A percentile compares a stretch with the other conserved stretches of the same genome.
phyloP scores from a whole-genome alignment of 2,329 filamentous ascomycete species.

The Paracamarosporium sp. region DNA sequence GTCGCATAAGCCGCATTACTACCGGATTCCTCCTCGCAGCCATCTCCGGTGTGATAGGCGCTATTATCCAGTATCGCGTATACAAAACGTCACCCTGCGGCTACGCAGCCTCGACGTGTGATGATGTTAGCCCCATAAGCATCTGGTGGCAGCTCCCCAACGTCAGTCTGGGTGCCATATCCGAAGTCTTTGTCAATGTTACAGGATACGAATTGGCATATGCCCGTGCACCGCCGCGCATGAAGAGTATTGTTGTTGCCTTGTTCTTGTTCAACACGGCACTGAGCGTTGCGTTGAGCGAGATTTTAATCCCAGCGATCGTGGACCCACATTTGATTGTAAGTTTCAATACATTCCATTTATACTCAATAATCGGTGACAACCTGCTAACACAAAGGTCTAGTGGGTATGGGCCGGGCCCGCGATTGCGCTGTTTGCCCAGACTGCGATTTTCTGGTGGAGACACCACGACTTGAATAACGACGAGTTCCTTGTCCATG shows the following conservation, averaged over 20 bases:
- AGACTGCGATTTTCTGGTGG: slow-evolving; percentile 58
- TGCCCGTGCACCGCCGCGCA: slow-evolving; percentile 49
- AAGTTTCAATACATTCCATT: not conserved
- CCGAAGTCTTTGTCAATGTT: slow-evolving; percentile 49
- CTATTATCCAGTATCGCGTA: slow-evolving; percentile 54
- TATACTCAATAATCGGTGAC: too few relatives aligned
- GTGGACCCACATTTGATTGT: slow-evolving; percentile 55
- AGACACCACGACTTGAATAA: slow-evolving; percentile 56
- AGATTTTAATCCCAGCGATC: slow-evolving; percentile 53
- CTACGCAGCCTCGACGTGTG: slow-evolving; percentile 48
- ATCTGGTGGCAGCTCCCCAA: slow-evolving; percentile 54
- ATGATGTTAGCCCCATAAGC: slow-evolving; percentile 47
- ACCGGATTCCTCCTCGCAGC: slow-evolving; percentile 60
- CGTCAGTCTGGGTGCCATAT: slow-evolving; percentile 36
- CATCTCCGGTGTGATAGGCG: slow-evolving; percentile 48
- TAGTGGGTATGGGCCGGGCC: slow-evolving; percentile 58
- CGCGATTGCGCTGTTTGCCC: slow-evolving; percentile 55
- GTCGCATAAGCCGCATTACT: slow-evolving; percentile 58
- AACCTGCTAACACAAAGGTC: not conserved
- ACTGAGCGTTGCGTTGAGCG: slow-evolving; percentile 48
- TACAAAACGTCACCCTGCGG: slow-evolving; percentile 56
- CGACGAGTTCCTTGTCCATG: slow-evolving; percentile 51
- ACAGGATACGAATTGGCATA: slow-evolving; percentile 56
- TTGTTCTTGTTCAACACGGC: slow-evolving; percentile 52
- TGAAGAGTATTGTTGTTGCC: slow-evolving; percentile 52